Conservation (phyloP, 805 yeast species). For the Suhomyces sp. region DNA sequence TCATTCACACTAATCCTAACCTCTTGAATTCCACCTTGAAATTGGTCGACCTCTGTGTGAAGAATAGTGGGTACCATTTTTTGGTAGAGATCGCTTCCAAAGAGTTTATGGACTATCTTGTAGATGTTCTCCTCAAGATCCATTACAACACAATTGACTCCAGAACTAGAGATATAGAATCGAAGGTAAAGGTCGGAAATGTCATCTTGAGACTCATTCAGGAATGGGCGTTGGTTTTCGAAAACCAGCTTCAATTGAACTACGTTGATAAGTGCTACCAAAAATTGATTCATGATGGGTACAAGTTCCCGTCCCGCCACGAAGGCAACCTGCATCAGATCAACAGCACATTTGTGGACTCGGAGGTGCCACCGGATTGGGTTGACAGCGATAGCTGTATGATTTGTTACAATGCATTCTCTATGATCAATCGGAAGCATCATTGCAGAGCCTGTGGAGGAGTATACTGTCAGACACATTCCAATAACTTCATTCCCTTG, state of each 20-base stretch:
- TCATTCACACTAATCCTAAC: slow-evolving; percentile 69
- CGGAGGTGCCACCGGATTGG: slow-evolving; percentile 97
- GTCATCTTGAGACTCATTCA: slow-evolving; percentile 65
- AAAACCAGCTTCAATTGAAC: slow-evolving; percentile 60
- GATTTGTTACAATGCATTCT: slow-evolving; percentile 81
- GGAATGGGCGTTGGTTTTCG: slow-evolving; percentile 75
- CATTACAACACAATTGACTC: slow-evolving; percentile 35
- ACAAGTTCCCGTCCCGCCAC: slow-evolving; percentile 57
- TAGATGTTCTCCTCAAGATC: slow-evolving; percentile 41
- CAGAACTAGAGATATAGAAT: slow-evolving; percentile 17
- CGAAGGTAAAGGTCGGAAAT: slow-evolving; percentile 48
- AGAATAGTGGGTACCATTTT: slow-evolving; percentile 89
- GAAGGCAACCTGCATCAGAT: slow-evolving; percentile 31
- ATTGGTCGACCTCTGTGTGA: slow-evolving; percentile 80
- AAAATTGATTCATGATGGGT: slow-evolving; percentile 60
- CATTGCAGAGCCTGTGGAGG: slow-evolving; percentile 98
- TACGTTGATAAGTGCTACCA: slow-evolving; percentile 65
- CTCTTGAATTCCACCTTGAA: slow-evolving; percentile 72
- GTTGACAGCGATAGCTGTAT: slow-evolving; percentile 92
- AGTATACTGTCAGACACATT: slow-evolving; percentile 82
- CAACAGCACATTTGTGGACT: slow-evolving; percentile 59
- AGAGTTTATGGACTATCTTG: slow-evolving; percentile 82
- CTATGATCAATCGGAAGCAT: slow-evolving; percentile 85
- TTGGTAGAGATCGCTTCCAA: slow-evolving; percentile 74
- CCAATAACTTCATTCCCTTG: slow-evolving; percentile 67